Base-by-base conservation (phyloP, 2,329 filamentous ascomycete genomes). In the Cercospora canescens region DNA sequence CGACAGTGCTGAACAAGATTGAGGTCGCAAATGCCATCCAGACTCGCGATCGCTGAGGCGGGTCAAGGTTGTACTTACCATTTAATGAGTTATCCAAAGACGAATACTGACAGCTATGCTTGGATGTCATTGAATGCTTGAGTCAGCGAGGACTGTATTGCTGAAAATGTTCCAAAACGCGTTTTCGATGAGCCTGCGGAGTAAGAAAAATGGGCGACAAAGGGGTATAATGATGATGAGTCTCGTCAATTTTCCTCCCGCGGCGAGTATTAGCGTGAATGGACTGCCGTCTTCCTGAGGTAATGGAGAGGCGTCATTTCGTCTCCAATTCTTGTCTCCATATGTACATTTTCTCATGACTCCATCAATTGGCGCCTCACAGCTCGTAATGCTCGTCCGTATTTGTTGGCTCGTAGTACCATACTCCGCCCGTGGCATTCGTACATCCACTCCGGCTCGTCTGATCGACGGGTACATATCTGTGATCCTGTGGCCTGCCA, bases 381-480 rank as follows among this genome's bases (percentile, higher is more conserved):
- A 62, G 24, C 34, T 62, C 60, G 6, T 62, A 54, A n/a, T 55
- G 60, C 14, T 41, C 45, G 6, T 30, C 54, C 12, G 18, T 57
- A 28, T 39, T 50, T 6, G 81, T 80, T 58, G 87, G 80, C 78
- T 85, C 79, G 64, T 82, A 84, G 71, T 89, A 89, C 71, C 79
- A 79, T 14, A 89, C 75, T 2, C 86, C 87, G 4, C 82, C 82
- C 11, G 80, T 74, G 0, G 82, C 75, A 73, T 81, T 85, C 6
- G 87, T 87, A 73, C 87, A 90, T 69, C 80, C 87, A 26, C 83
- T 84, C 50, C 81, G 72, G 4, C 82, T 82, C 0, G 84, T 77
- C 18, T 79, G 85, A 63, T 84, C 82, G 2, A 82, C 79, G 5
- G 82, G 80, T 26, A 85, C 72, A 9, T 79, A 81, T 45, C 83